Base-by-base conservation (phyloP, 1,139 yeast genomes). In the Saccharomyces hybrid region DNA sequence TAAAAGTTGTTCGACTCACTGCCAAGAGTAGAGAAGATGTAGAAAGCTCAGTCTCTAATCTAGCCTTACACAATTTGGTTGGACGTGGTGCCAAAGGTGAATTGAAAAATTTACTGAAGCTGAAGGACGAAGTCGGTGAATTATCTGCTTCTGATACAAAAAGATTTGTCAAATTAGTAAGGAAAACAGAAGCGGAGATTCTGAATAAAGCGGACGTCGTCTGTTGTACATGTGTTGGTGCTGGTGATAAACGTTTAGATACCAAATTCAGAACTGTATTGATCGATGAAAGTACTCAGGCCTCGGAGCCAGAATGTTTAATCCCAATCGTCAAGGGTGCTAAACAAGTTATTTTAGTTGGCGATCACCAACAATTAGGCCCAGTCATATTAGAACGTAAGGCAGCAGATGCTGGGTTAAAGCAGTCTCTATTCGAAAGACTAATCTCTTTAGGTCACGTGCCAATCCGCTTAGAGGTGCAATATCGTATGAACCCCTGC, bases 351-450 rank as follows among this genome's bases (percentile, higher is more conserved):
- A 82, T 90, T 51, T 74, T 91, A 29, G 97, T 91, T 51, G 98
- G 98, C 64, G 98, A 91, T 69, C 97, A 91, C 70, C 95, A 88
- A 73, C 98, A 91, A 73, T 75, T 90, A 62, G 97, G 97, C 2
- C 97, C 97, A 0, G 95, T 89, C 26, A 86, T 90, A 52, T 73
- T 88, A 58, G 90, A 88, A 65, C 81, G 82, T 64, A 79, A 79
- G 62, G 97, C 96, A 1, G 90, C 85, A 26, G 84, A 85, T 59
- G 96, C 96, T 0, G 97, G 97, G 25, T 77, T 91, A 57, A 79
- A 80, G 57, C 96, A 88, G 67, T 88, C 96, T 0, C 73, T 90
- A 53, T 91, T 90, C 70, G 97, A 91, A 71, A 79, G 97, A 62
- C 74, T 91, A 60, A 85, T 90, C 49, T 77, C 84, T n/a, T 78